Base-by-base conservation (phyloP, 1,284 basidiomycete species). In the Sanghuangporus baumii region DNA sequence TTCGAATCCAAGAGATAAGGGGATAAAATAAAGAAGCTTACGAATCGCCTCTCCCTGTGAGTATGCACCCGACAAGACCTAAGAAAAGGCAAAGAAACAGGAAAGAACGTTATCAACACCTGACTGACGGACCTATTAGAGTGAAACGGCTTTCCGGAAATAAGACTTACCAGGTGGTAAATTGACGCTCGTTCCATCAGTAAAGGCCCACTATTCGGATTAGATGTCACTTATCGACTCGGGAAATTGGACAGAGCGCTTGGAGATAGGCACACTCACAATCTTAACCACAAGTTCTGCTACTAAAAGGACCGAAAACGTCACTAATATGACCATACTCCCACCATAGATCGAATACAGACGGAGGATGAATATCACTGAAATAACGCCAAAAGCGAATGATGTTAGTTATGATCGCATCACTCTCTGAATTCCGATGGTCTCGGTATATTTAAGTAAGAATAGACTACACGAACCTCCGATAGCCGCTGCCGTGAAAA, bases 61-160 rank as follows among this genome's bases (percentile, higher is more conserved):
- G 57, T 37, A 63, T 59, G 41, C 62, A 63, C 31, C 62, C 62
- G 23, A 63, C 62, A n/a, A 63, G 62, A 18, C 62, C 62, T 63
- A 18, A 41, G 2, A 43, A n/a, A 41, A 41, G 40, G n/a, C 11
- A 23, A 23, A 23, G 23, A 23, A 23, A 23, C 23, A 16, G n/a
- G 6, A 11, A 41, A n/a, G 4, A 12, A 12, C 40, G 26, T 8
- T 41, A 41, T 41, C 40, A 41, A n/a, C 40, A 12, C 40, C 40
- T 11, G 40, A 9, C 26, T 3, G n/a, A 41, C 40, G n/a, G 40
- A n/a, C 12, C n/a, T n/a, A 41, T 41, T 41, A 41, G 40, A 4
- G 11, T 41, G 40, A 41, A 41, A 4, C n/a, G 40, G 40, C n/a
- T n/a, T 41, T 41, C 18, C 12, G 23, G n/a, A 59, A 26, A 54